Conservation (phyloP, 495 filamentous ascomycete species). For the Filosporella fistucella region DNA sequence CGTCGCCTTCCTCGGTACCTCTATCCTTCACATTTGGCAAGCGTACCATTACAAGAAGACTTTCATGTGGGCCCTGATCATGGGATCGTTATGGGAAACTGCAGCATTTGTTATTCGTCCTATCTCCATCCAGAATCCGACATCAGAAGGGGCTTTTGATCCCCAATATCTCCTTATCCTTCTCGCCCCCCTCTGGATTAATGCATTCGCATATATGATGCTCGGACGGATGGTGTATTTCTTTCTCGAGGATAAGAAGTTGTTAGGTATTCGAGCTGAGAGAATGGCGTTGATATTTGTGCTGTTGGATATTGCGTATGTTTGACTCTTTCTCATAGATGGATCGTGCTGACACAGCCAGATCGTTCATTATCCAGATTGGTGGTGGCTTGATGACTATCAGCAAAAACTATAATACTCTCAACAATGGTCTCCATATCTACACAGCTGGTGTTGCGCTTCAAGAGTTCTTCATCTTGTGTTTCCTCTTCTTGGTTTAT, state of each 20-base stretch:
- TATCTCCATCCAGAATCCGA: conserved; percentile 33
- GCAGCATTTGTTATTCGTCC: conserved; percentile 29
- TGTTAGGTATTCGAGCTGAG: conserved; percentile 44
- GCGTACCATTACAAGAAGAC: conserved; percentile 21
- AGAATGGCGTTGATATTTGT: conserved; percentile 53
- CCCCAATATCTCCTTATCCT: conserved; percentile 31
- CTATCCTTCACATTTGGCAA: conserved; percentile 42
- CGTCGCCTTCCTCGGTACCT: conserved; percentile 41
- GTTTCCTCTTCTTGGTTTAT: conserved; percentile 34
- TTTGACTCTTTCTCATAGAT: neutral
- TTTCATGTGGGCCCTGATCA: conserved; percentile 51
- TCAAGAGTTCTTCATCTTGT: conserved; percentile 42
- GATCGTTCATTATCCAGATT: conserved; percentile 22
- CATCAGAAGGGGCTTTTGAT: conserved; percentile 23
- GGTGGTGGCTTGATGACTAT: conserved; percentile 15
- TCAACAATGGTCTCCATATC: conserved; percentile 33
- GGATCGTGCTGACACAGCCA: neutral
- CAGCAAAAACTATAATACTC: conserved; percentile 12
- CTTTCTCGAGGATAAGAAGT: conserved; percentile 40
- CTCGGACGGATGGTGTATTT: conserved; percentile 56
- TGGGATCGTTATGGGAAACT: conserved; percentile 34
- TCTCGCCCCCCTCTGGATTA: conserved; percentile 47
- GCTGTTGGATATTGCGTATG: conserved; percentile 46
- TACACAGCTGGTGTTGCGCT: conserved; percentile 47
- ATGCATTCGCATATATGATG: conserved; percentile 66